phyloP scores from a whole-genome alignment of 495 filamentous ascomycete genomes.

The Bathelium albidoporum region DNA sequence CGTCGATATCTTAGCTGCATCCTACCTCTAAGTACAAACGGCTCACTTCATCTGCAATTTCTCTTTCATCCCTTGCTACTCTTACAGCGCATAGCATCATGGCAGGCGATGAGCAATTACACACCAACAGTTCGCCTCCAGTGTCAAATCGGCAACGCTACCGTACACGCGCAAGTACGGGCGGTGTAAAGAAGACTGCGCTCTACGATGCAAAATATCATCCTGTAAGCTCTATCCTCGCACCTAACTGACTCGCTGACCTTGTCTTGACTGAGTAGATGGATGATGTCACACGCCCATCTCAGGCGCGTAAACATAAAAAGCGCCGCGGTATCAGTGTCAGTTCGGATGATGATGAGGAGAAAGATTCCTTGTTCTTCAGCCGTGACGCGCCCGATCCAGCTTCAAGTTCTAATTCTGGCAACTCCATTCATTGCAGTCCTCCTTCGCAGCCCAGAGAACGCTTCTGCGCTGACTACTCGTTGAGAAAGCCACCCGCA shows the following conservation, averaged over 20 bases:
- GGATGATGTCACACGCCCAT: neutral
- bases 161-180: neutral
- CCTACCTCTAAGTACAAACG: neutral
- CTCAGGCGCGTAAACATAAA: neutral
- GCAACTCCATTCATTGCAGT: neutral
- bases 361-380: neutral
- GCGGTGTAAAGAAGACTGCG: neutral
- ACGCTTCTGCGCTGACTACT: neutral
- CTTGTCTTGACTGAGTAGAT: neutral
- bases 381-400: neutral
- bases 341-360: neutral
- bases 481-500: neutral
- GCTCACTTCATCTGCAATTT: neutral
- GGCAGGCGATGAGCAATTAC: neutral
- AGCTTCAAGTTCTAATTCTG: neutral
- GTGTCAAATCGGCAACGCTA: neutral
- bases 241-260: neutral
- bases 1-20: neutral
- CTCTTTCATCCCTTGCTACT: neutral
- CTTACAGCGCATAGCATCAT: neutral
- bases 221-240: neutral
- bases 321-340: neutral
- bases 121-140: neutral
- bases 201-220: conserved; percentile 1
- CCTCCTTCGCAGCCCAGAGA: neutral